phyloP scores from a whole-genome alignment of 164 flowering plant species.

The Paratinospora sagittata region DNA sequence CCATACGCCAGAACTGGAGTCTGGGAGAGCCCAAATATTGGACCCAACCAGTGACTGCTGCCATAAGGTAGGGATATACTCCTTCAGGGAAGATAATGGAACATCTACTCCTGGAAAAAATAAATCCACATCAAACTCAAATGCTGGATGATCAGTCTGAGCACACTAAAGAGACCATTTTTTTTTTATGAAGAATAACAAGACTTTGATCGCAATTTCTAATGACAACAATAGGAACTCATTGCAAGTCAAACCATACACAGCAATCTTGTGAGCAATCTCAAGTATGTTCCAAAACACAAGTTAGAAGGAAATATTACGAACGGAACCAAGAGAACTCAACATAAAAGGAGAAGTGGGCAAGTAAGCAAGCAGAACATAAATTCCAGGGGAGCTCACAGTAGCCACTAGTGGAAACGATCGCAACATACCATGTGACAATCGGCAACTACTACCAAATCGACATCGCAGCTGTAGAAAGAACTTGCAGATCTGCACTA shows the following conservation, averaged over 20 bases:
- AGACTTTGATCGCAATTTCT: neutral
- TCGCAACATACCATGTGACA: slow-evolving; percentile 89
- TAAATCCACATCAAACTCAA: neutral
- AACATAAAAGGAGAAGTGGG: neutral
- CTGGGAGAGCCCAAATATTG: slow-evolving; percentile 64
- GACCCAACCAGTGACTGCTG: slow-evolving; percentile 69
- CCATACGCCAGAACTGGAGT: slow-evolving; percentile 61
- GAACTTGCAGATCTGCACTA: slow-evolving; percentile 99
- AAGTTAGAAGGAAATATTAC: neutral
- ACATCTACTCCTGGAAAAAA: slow-evolving; percentile 58
- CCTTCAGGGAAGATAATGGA: slow-evolving; percentile 61
- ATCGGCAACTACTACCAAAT: slow-evolving; percentile 90
- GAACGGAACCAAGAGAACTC: neutral
- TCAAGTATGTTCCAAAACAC: neutral
- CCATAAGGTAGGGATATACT: slow-evolving; percentile 57
- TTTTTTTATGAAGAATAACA: neutral
- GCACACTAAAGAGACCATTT: neutral
- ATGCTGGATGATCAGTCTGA: neutral
- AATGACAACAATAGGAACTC: neutral
- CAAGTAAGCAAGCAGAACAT: neutral
- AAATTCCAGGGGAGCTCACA: slow-evolving; percentile 1
- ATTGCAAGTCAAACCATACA: neutral
- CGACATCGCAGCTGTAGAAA: slow-evolving; percentile 94
- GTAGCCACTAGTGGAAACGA: slow-evolving; percentile 10
- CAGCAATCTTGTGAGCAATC: neutral